Evolutionary conservation across 306 rosid genomes (phyloP), one percentile per base, ranked within the genome.

Genomic region (Sechiopsis laciniata): DNA sequence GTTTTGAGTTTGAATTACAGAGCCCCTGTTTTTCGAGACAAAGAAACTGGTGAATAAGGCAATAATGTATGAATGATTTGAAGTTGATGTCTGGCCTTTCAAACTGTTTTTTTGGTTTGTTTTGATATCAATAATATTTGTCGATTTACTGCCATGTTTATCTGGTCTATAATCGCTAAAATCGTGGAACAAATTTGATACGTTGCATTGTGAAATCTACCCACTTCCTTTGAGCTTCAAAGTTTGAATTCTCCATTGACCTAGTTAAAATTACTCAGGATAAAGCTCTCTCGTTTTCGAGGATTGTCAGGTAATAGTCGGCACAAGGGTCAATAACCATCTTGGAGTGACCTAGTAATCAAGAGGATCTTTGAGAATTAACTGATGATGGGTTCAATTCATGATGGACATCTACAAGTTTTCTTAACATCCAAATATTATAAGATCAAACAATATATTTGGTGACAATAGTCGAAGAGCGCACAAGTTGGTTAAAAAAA

Each of bases 1-100:
- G 54, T 50, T 50, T 69, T 22, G 58, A 69, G 57, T 69, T 56
- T 68, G 73, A 69, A 69, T 69, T 22, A 22, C 57, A 8, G 73
- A 50, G 54, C 54, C 7, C 19, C 42, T 50, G 40, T 69, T 46
- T 6, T 20, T 42, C 8, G 0, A 69, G 58, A 69, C 21, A 15
- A 69, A 50, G 73, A 69, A 69, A 21, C 73, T 55, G 17, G 40
- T 50, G 73, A 69, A 48, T 69, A 50, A 69, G 57, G 48, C 48
- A 69, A 50, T 69, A 69, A 69, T 50, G 58, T 21, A 8, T 7
- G 21, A 22, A 69, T 17, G 57, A 22, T 69, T 48, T 69, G 58
- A 48, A 22, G 57, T 69, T 69, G 57, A 69, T 69, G 56, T 69
- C 57, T 69, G 58, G 40, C 73, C 20, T 69, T 68, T 69, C 58